Base-by-base conservation (phyloP, 106 monocot genomes). In the Iris macrosiphon region DNA sequence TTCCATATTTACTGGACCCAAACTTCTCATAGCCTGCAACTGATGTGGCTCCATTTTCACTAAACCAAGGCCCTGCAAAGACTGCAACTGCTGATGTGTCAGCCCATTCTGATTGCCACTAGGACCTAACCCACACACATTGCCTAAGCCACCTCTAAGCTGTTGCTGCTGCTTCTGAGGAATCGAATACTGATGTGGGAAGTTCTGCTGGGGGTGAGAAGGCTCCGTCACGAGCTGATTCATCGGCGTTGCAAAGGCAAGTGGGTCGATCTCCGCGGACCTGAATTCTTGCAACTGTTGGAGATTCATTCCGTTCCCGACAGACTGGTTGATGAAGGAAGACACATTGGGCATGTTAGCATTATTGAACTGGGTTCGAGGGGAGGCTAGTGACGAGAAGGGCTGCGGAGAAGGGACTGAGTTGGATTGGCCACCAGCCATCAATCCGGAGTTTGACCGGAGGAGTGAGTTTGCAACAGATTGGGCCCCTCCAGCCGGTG, bases 1-100 rank as follows among this genome's bases (percentile, higher is more conserved):
- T 20, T 87, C 82, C 57, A 75, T 60, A 61, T 87, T 87, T 11
- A 82, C 87, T 4, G 82, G 52, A 13, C 71, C 78, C 58, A 82
- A 63, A 27, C 30, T 25, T 40, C 69, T 68, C 27, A 62, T 45
- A 38, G 67, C 54, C 17, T 66, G 60, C 49, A 79, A 71, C 26
- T 49, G 61, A 12, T 62, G 64, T 33, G 45, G 60, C 23, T 76
- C 72, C 48, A 81, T 49, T 60, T 81, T 81, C 21, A 68, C 79
- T 6, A 67, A 30, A 30, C 69, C 66, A 39, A 76, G 33, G 23
- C 42, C 45, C 48, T 53, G 45, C 49, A 72, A 26, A 16, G 77
- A 34, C 60, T 79, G 78, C 40, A 68, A 15, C 24, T 75, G 80
- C 54, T 84, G 82, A 4, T 60, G 57, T 10, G 66, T n/a, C 6